These are phyloP conservation scores for Ligustrum vulgare DNA, from an alignment of 257 asterid genomes.

Conservation along the genomic window DNA sequence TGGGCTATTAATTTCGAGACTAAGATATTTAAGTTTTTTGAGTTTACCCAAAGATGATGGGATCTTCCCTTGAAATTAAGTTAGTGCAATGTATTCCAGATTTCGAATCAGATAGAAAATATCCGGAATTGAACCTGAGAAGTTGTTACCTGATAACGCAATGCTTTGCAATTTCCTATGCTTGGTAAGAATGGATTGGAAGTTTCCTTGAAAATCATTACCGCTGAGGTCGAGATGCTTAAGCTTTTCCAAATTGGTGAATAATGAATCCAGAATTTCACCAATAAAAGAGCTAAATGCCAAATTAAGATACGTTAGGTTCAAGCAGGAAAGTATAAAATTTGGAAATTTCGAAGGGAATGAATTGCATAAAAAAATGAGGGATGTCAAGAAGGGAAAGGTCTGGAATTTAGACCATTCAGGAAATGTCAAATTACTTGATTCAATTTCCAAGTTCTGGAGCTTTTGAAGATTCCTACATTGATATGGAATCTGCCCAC, in stretches of 20 bases:
- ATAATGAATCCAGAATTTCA: constrained; percentile 52
- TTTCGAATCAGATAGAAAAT: constrained; percentile 17
- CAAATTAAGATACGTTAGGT: constrained; percentile 65
- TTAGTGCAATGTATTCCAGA: neutral
- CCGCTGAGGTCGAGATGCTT: constrained; percentile 44
- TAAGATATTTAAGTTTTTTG: constrained; percentile 24
- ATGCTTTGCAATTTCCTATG: constrained; percentile 47
- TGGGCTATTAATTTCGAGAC: constrained; percentile 22
- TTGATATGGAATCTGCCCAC: constrained; percentile 57
- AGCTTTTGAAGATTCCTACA: constrained; percentile 57
- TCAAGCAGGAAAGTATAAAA: constrained; percentile 48
- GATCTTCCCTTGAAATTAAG: constrained; percentile 19
- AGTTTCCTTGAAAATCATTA: constrained; percentile 51
- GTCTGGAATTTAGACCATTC: constrained; percentile 56
- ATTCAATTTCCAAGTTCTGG: constrained; percentile 56
- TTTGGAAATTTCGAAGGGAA: constrained; percentile 53
- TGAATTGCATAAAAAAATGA: constrained; percentile 42
- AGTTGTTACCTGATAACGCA: constrained; percentile 34
- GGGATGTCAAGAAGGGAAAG: constrained; percentile 50
- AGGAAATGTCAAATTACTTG: constrained; percentile 50
- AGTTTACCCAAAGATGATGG: constrained; percentile 39
- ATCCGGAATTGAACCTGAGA: constrained; percentile 52
- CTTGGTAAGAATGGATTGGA: constrained; percentile 43
- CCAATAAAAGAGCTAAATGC: constrained; percentile 53
- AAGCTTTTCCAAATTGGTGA: constrained; percentile 47